Evolutionary conservation across 176 grass and related monocot genomes (phyloP).

Genomic region (Pontederia crassipes): DNA sequence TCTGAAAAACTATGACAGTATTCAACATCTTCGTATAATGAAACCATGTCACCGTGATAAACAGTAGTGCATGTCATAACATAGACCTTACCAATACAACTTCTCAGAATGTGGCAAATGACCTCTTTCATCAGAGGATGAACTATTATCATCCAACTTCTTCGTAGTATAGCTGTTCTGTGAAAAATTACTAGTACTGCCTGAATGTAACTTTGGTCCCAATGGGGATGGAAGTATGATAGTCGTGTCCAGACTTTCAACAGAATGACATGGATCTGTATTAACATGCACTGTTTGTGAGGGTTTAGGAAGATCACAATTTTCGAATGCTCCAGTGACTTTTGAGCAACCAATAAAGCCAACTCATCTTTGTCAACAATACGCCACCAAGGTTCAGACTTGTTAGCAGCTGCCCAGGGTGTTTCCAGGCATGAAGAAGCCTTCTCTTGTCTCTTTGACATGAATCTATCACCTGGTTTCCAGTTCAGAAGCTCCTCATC

Average conservation of each 20-base stretch:
- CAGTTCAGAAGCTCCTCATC: slow-evolving; percentile 32
- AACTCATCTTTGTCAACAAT: slow-evolving; percentile 54
- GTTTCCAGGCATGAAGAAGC: slow-evolving; percentile 16
- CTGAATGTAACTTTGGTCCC: slow-evolving; percentile 18
- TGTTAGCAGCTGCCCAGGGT: slow-evolving; percentile 42
- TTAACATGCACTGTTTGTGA: slow-evolving; percentile 33
- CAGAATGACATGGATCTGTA: slow-evolving; percentile 1
- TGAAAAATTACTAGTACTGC: slow-evolving; percentile 13
- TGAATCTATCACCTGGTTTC: slow-evolving; percentile 17
- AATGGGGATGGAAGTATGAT: slow-evolving; percentile 16
- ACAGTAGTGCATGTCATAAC: no score
- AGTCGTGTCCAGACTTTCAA: slow-evolving; percentile 15
- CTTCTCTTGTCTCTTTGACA: slow-evolving; percentile 22
- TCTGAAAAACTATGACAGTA: no score
- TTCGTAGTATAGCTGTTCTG: slow-evolving; percentile 18
- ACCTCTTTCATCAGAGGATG: slow-evolving; percentile 14
- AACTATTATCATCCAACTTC: slow-evolving; percentile 21
- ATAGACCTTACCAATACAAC: slow-evolving; percentile 28
- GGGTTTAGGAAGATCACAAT: slow-evolving; percentile 82
- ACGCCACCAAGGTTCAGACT: slow-evolving; percentile 65
- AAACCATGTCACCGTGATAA: neutral
- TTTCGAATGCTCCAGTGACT: slow-evolving; percentile 55
- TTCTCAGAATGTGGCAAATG: slow-evolving; percentile 15
- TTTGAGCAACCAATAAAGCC: slow-evolving; percentile 76
- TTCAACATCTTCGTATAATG: no score